Evolutionary conservation across 2,329 filamentous ascomycete genomes (phyloP).

Genomic region (Aureobasidium leucospermi): DNA sequence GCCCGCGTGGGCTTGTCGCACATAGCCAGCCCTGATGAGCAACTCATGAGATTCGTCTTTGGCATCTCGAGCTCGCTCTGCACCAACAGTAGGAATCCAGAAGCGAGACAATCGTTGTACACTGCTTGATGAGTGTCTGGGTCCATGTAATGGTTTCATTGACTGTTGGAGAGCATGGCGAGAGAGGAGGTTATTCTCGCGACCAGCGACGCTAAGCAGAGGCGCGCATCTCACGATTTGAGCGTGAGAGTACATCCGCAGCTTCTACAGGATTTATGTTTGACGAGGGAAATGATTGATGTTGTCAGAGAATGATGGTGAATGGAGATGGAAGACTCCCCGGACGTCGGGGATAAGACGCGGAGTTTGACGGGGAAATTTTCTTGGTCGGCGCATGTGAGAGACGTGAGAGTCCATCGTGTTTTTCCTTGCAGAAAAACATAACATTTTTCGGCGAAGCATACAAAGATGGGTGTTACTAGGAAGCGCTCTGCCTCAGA

Average conservation of each 20-base stretch:
- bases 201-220: neutral
- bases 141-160: too few relatives aligned
- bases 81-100: constrained; percentile 72
- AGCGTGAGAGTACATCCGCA: neutral
- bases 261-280: neutral
- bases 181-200: neutral
- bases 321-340: neutral
- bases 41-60: constrained; percentile 39
- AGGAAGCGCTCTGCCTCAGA: constrained; percentile 30
- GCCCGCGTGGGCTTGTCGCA: constrained; percentile 66
- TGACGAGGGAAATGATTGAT: neutral
- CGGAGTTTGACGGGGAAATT: constrained; percentile 4
- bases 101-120: constrained; percentile 39
- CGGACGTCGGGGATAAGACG: neutral
- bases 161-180: neutral
- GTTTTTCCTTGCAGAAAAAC: neutral
- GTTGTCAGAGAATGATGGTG: neutral
- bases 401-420: neutral
- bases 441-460: neutral
- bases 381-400: constrained; percentile 1
- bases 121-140: neutral
- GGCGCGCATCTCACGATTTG: neutral
- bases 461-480: constrained; percentile 23
- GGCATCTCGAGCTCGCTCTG: constrained; percentile 47
- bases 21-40: constrained; percentile 38